A percentile compares a stretch with the other conserved stretches of the same genome.
phyloP scores from a whole-genome alignment of 371 early-diverging fungal species.

The Capillidium heterosporum region DNA sequence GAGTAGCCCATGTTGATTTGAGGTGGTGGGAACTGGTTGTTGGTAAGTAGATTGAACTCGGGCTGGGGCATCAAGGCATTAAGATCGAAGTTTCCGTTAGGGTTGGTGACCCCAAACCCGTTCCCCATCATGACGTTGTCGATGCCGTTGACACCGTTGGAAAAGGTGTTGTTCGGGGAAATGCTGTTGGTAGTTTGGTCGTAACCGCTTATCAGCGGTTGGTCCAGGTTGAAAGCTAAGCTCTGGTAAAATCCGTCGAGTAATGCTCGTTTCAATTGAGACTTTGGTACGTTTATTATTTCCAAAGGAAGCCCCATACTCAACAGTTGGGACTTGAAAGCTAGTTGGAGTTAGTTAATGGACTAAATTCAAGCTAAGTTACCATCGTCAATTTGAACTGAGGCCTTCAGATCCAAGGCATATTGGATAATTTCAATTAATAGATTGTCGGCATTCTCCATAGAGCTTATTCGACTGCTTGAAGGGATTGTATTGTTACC shows the following conservation, averaged over 20 bases:
- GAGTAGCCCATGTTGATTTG: too few species aligned
- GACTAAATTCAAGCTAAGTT: not conserved
- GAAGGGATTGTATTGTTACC: not conserved
- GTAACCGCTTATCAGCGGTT: not conserved
- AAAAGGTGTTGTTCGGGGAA: not conserved
- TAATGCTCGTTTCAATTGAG: not conserved
- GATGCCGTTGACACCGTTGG: not conserved
- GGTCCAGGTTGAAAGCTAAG: not conserved
- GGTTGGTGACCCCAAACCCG: not conserved
- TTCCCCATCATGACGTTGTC: not conserved
- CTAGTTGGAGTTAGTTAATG: not conserved
- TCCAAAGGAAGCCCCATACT: not conserved
- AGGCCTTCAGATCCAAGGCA: not conserved
- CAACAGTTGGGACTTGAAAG: not conserved
- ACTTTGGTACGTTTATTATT: not conserved
- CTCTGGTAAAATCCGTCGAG: conserved; percentile 1
- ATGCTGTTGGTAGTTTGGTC: not conserved
- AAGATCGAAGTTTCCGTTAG: too few species aligned
- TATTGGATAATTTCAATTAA: not conserved
- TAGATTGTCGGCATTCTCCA: not conserved
- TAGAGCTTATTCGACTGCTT: not conserved
- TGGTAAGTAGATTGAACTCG: too few species aligned
- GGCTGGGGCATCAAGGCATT: too few species aligned
- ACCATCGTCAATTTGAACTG: not conserved
- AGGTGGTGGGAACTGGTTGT: too few species aligned